Evolutionary conservation across 2,329 filamentous ascomycete genomes (phyloP).

Genomic region (Hirsutella rhossiliensis): DNA sequence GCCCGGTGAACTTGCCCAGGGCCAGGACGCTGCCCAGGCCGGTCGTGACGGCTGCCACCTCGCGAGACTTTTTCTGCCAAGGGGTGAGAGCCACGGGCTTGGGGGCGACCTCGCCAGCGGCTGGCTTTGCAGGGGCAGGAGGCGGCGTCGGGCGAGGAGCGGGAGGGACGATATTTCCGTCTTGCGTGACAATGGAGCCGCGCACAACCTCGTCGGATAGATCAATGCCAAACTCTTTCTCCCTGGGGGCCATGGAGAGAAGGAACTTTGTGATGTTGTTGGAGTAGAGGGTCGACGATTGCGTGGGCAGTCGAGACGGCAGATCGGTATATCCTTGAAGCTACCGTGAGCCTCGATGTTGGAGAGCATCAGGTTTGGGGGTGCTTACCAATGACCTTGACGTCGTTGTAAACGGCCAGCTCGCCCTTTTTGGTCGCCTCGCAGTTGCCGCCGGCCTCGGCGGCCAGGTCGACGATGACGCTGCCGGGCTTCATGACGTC

Average conservation of each 20-base stretch:
- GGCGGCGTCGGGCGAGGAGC: constrained; percentile 55
- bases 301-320: constrained; percentile 74
- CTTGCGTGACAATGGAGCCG: constrained; percentile 69
- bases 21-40: constrained; percentile 67
- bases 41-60: constrained; percentile 62
- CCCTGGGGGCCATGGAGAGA: constrained; percentile 66
- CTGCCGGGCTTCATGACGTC: constrained; percentile 83
- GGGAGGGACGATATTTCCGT: constrained; percentile 64
- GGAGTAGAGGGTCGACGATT: constrained; percentile 81
- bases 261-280: constrained; percentile 90
- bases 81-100: constrained; percentile 60
- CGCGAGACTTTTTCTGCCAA: constrained; percentile 67
- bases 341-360: background rate
- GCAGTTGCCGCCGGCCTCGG: constrained; percentile 81
- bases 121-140: constrained; percentile 33
- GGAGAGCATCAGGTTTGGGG: constrained; percentile 1
- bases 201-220: constrained; percentile 76
- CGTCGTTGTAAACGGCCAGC: constrained; percentile 58
- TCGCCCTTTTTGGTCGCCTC: constrained; percentile 68
- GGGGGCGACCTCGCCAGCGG: constrained; percentile 29
- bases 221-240: constrained; percentile 71
- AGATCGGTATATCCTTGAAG: constrained; percentile 69
- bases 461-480: constrained; percentile 77
- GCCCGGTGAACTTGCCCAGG: constrained; percentile 69
- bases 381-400: constrained; percentile 65